A percentile compares a stretch with the other conserved stretches of the same genome.
These are phyloP conservation scores for Sporothrix mexicana DNA, from an alignment of 2,329 filamentous ascomycete species.

Conservation along the genomic window DNA sequence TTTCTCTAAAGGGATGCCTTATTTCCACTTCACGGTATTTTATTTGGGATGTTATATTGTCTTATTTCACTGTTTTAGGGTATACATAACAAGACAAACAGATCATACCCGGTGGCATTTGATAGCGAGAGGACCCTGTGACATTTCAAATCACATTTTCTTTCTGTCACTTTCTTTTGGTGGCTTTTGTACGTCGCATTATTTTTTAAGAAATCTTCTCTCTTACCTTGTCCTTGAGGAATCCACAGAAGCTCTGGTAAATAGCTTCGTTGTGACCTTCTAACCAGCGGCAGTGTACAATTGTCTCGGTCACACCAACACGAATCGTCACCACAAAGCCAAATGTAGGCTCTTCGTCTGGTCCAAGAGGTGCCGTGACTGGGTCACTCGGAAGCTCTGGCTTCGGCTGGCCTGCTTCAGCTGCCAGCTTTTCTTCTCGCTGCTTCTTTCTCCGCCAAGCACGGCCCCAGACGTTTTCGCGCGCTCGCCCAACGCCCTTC, in stretches of 20 bases:
- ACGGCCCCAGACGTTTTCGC: slow-evolving; percentile 79
- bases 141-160: not conserved
- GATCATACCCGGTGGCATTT: too few species aligned
- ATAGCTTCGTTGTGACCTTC: slow-evolving; percentile 74
- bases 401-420: slow-evolving; percentile 31
- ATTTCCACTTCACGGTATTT: too few species aligned
- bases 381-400: slow-evolving; percentile 36
- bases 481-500: slow-evolving; percentile 66
- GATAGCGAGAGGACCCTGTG: too few species aligned
- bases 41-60: too few species aligned
- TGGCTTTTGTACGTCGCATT: too few species aligned
- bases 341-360: slow-evolving; percentile 51
- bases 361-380: slow-evolving; percentile 35
- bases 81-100: too few species aligned
- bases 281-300: slow-evolving; percentile 69
- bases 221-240: slow-evolving; percentile 65
- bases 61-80: too few species aligned
- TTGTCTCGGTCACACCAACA: slow-evolving; percentile 49
- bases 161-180: not conserved
- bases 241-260: slow-evolving; percentile 88
- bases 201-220: slow-evolving; percentile 21
- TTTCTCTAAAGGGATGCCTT: too few species aligned
- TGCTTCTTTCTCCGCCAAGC: slow-evolving; percentile 69
- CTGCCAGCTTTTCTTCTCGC: slow-evolving; percentile 41
- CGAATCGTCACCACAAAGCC: slow-evolving; percentile 64